Base-by-base conservation (phyloP, 495 filamentous ascomycete genomes). In the Melanomma pulvis-pyrius region DNA sequence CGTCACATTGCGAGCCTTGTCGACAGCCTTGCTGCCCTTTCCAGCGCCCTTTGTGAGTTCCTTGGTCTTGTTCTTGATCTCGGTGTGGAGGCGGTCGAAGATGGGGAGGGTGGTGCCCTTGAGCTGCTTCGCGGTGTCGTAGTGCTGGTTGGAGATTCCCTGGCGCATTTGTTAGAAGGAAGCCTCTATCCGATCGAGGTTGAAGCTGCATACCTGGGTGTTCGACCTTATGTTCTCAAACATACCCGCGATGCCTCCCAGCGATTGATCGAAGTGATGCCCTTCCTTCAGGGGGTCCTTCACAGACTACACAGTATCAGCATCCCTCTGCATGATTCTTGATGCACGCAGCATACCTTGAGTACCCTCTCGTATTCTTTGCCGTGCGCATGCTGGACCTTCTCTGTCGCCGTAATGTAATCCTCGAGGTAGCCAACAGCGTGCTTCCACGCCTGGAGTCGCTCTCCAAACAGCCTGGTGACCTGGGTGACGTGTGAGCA, bases 331-430 rank as follows among this genome's bases (percentile, higher is more conserved):
- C 36, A 29, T 8, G 39, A 44, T 12, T 50, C 36, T 46, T 28
- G 7, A 1, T 22, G 25, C 6, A 13, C 15, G 7, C 13, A 13
- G 61, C 77, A 26, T 55, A 92, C 90, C 86, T 97, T 98, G 69
- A 97, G 77, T 26, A 96, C 87, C 78, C 89, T 93, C 82, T 97
- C 92, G 71, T 96, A 94, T 74, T 98, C 94, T 81, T 97, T 98
- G 29, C 91, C 87, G 65, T 96, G 87, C 15, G 84, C 83, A 76
- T 87, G 91, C 68, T 96, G 85, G 41, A 90, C 79, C 81, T 92
- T 97, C 74, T 96, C 92, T 24, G 89, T 91, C 12, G 87, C 86
- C 41, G 79, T 76, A 65, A 98, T 83, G 74, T 97, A 98, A 54
- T 93, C 90, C 76, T 97, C 92, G 28, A 98, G 79, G 74, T 97